A percentile compares a stretch with the other conserved stretches of the same genome.
Evolutionary conservation across 1,284 basidiomycete species (phyloP).

Genomic region (Ganoderma boninense): DNA sequence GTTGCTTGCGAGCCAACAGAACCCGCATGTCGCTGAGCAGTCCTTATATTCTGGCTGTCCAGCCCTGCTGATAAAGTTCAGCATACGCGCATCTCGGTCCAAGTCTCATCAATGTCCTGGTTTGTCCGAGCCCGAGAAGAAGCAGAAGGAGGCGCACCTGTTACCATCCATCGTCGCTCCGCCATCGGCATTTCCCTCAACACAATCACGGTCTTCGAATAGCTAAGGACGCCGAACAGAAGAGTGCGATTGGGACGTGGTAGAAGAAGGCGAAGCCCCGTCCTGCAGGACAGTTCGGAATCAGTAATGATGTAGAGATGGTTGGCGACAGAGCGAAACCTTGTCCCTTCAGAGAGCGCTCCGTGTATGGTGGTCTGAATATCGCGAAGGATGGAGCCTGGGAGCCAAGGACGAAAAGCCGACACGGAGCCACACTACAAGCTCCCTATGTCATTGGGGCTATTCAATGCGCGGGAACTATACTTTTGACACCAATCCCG

Average conservation of each 20-base stretch:
- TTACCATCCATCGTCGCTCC: background rate
- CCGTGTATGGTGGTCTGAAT: background rate
- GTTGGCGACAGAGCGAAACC: background rate
- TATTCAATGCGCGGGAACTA: background rate
- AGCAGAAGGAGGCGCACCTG: background rate
- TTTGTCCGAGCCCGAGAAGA: background rate
- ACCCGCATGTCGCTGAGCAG: background rate
- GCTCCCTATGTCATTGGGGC: background rate
- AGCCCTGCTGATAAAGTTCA: background rate
- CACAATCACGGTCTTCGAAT: background rate
- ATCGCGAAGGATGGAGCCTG: background rate
- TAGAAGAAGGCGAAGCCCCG: conserved; percentile 1
- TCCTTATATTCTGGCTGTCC: background rate
- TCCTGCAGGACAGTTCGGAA: background rate
- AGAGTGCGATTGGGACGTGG: conserved; percentile 2
- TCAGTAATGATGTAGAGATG: background rate
- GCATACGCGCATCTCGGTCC: background rate
- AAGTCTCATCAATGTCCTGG: background rate
- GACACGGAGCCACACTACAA: background rate
- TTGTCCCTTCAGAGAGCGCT: background rate
- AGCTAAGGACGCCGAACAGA: background rate
- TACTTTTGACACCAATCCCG: background rate
- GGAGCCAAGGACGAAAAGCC: background rate
- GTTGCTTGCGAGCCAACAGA: background rate
- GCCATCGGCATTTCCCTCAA: background rate